Evolutionary conservation across 441 rosid species (phyloP).

Genomic region (Gossypium schwendimanii): DNA sequence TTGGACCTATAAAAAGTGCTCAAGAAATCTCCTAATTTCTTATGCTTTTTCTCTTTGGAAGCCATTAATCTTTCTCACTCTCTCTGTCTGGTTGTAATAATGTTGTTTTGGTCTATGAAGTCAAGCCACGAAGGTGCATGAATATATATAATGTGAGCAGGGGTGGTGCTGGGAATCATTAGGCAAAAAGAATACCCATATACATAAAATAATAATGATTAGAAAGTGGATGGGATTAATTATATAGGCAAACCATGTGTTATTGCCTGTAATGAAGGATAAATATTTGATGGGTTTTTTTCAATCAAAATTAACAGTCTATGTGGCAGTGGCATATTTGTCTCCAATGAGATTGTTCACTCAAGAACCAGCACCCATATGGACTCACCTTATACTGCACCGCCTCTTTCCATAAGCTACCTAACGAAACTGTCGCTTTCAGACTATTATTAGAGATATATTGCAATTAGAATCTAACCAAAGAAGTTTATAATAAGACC

Average conservation of each 20-base stretch:
- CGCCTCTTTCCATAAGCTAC: conserved; percentile 12
- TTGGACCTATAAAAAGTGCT: conserved; percentile 28
- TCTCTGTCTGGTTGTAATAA: not conserved
- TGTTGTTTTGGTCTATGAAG: not conserved
- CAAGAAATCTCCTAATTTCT: conserved; percentile 25
- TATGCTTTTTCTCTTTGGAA: conserved; percentile 31
- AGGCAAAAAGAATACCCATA: conserved; percentile 13
- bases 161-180: conserved; percentile 20
- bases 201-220: conserved; percentile 26
- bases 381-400: conserved; percentile 16
- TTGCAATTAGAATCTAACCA: not conserved
- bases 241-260: conserved; percentile 44
- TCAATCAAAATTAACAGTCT: not conserved
- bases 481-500: not conserved
- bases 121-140: not conserved
- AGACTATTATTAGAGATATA: not conserved
- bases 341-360: conserved; percentile 17
- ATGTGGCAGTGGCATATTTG: conserved; percentile 22
- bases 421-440: conserved; percentile 2
- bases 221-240: conserved; percentile 18
- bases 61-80: conserved; percentile 27
- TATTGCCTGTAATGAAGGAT: conserved; percentile 27
- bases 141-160: not conserved
- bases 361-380: conserved; percentile 20
- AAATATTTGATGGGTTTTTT: conserved; percentile 13